These are phyloP conservation scores for Camellia japonica DNA, from an alignment of 148 eudicot genomes.

Conservation along the genomic window DNA sequence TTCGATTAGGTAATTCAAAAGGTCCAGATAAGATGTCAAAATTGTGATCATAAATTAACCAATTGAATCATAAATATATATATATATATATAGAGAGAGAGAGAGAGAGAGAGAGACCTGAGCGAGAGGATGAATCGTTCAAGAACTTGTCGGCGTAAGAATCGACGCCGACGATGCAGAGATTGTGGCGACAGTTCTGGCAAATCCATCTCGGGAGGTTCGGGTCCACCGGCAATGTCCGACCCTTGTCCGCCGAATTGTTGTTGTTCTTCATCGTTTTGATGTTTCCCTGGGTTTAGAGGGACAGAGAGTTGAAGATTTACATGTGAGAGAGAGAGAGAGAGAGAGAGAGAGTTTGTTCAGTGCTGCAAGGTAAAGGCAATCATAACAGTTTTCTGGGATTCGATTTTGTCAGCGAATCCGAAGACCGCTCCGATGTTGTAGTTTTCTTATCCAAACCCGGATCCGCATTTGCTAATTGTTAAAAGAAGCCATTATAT, in stretches of 20 bases:
- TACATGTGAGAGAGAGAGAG: too few species aligned
- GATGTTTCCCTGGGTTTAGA: not conserved
- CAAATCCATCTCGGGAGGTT: conserved; percentile 76
- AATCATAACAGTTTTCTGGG: not conserved
- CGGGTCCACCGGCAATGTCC: conserved; percentile 68
- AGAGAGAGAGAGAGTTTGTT: not conserved
- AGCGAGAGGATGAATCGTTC: conserved; percentile 44
- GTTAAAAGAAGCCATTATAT: too few species aligned
- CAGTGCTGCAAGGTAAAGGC: not conserved
- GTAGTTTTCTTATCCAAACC: not conserved
- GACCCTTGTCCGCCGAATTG: conserved; percentile 30
- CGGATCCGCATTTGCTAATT: too few species aligned
- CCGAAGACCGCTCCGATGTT: not conserved
- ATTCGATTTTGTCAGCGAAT: not conserved
- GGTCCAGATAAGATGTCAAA: not conserved
- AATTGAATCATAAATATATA: not conserved
- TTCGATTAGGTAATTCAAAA: not conserved
- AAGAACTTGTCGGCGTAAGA: conserved; percentile 66
- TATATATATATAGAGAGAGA: not conserved
- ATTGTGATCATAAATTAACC: not conserved
- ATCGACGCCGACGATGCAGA: conserved; percentile 79
- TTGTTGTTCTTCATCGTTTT: conserved; percentile 23
- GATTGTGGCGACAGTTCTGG: conserved; percentile 83
- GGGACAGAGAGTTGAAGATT: not conserved
- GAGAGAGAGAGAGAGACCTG: conserved; percentile 46